Conservation (phyloP, 805 yeast genomes). For the Metschnikowia lachancei region DNA sequence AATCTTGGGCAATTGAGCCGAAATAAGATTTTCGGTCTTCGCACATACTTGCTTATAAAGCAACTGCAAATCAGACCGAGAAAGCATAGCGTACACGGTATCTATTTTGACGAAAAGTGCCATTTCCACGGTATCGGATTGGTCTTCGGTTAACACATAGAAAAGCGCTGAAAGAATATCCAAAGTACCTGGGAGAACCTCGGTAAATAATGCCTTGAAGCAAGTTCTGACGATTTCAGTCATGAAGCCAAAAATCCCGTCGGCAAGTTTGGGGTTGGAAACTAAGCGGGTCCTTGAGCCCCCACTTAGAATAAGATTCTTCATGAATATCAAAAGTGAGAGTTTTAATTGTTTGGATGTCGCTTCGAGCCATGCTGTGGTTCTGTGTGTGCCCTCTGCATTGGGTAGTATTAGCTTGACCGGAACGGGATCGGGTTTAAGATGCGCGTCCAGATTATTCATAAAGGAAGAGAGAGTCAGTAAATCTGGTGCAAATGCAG, state of each 20-base stretch:
- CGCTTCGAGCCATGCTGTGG: conserved; percentile 36
- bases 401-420: neutral
- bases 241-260: conserved; percentile 25
- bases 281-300: conserved; percentile 19
- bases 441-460: neutral
- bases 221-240: conserved; percentile 24
- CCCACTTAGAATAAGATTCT: conserved; percentile 24
- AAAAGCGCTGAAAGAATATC: conserved; percentile 30
- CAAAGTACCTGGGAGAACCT: conserved; percentile 28
- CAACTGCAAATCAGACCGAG: conserved; percentile 12
- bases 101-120: conserved; percentile 6
- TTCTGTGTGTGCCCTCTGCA: conserved; percentile 10
- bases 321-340: conserved; percentile 33
- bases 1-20: conserved; percentile 25
- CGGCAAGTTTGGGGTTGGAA: conserved; percentile 24
- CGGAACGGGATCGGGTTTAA: neutral
- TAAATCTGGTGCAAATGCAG: neutral
- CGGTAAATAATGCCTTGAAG: conserved; percentile 32
- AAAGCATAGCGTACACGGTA: conserved; percentile 6
- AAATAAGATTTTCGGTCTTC: conserved; percentile 30
- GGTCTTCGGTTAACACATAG: conserved; percentile 9
- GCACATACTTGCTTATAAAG: conserved; percentile 16
- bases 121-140: conserved; percentile 4
- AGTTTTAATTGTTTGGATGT: conserved; percentile 39
- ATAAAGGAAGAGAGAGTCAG: conserved; percentile 5